Evolutionary conservation across 1,139 yeast genomes (phyloP).

Genomic region (Saccharomyces hybrid): DNA sequence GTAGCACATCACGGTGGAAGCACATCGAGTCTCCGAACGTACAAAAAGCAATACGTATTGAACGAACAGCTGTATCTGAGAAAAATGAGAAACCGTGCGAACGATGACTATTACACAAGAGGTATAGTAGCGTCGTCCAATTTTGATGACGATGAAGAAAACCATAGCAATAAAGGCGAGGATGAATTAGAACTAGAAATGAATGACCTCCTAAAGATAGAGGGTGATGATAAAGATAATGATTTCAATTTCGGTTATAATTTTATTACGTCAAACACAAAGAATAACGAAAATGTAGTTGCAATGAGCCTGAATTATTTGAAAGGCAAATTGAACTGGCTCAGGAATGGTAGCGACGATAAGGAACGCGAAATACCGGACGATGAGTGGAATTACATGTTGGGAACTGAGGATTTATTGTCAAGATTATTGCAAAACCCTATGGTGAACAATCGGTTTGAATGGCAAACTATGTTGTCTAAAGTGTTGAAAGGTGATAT

Average conservation of each 20-base stretch:
- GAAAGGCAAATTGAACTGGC: slow-evolving; percentile 26
- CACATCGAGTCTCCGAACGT: slow-evolving; percentile 18
- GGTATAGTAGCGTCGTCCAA: slow-evolving; percentile 38
- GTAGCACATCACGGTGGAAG: slow-evolving; percentile 1
- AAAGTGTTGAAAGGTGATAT: slow-evolving; percentile 93
- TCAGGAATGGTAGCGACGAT: slow-evolving; percentile 14
- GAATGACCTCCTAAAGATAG: slow-evolving; percentile 23
- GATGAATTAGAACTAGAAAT: slow-evolving; percentile 25
- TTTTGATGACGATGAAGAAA: slow-evolving; percentile 22
- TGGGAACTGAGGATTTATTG: slow-evolving; percentile 11
- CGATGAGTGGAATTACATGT: slow-evolving; percentile 8
- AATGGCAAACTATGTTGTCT: slow-evolving; percentile 93
- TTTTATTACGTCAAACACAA: slow-evolving; percentile 16
- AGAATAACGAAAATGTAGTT: slow-evolving; percentile 19
- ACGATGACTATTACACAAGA: slow-evolving; percentile 64
- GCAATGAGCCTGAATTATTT: slow-evolving; percentile 24
- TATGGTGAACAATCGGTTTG: slow-evolving; percentile 68
- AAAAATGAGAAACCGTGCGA: slow-evolving; percentile 54
- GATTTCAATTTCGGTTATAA: slow-evolving; percentile 21
- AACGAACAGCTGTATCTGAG: slow-evolving; percentile 67
- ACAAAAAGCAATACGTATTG: slow-evolving; percentile 33
- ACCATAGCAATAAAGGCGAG: slow-evolving; percentile 16
- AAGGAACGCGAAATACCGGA: background rate
- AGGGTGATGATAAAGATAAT: slow-evolving; percentile 14
- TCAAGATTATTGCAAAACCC: slow-evolving; percentile 40